Evolutionary conservation across 169 alveolate species (phyloP).

Genomic region (Plasmodium vinckei): DNA sequence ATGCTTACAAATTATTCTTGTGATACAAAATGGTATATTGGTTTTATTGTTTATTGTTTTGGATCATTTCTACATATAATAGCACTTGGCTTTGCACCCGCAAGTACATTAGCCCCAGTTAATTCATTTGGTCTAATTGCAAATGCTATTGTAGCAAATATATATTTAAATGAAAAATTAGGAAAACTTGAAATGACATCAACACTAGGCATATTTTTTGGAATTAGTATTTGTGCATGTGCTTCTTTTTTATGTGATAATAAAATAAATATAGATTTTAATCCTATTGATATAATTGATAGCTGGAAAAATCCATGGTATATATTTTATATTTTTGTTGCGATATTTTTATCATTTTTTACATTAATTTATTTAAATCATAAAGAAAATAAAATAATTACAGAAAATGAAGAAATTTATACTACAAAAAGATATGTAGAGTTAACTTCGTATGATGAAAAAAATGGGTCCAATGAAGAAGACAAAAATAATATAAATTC

Average conservation of each 20-base stretch:
- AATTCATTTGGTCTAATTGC: constrained; percentile 88
- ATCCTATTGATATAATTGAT: constrained; percentile 77
- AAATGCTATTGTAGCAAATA: constrained; percentile 88
- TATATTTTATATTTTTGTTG: constrained; percentile 81
- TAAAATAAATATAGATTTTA: constrained; percentile 48
- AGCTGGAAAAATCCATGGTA: constrained; percentile 90
- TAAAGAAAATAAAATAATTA: constrained; percentile 80
- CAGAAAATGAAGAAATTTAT: constrained; percentile 79
- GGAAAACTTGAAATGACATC: constrained; percentile 86
- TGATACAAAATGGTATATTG: constrained; percentile 86
- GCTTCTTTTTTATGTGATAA: constrained; percentile 84
- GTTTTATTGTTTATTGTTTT: constrained; percentile 83
- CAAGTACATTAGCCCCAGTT: constrained; percentile 89
- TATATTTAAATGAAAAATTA: constrained; percentile 84
- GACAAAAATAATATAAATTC: constrained; percentile 51
- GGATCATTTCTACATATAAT: constrained; percentile 87
- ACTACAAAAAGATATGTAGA: constrained; percentile 79
- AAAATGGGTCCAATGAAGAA: constrained; percentile 1
- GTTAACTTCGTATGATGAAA: constrained; percentile 74
- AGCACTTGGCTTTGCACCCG: constrained; percentile 90
- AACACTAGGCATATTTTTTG: constrained; percentile 87
- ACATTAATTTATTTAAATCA: constrained; percentile 82
- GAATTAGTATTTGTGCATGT: constrained; percentile 87
- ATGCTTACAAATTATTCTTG: constrained; percentile 76
- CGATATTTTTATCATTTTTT: constrained; percentile 83